Percentiles rank a stretch among this genome's conserved stretches.
phyloP scores from a whole-genome alignment of 768 basidiomycete genomes.

The Dioszegia hungarica region DNA sequence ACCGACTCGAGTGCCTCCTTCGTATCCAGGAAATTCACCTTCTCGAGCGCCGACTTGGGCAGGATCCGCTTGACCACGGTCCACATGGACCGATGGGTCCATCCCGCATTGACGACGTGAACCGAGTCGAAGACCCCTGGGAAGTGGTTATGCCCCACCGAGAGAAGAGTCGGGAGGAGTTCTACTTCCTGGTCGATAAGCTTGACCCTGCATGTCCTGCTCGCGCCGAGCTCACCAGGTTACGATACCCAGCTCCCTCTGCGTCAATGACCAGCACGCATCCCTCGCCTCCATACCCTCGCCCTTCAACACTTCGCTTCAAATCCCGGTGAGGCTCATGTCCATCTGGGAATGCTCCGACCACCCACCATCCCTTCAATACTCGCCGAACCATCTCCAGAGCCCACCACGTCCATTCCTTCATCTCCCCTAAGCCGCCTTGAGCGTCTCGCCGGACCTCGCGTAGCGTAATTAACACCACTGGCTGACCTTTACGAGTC shows the following conservation, averaged over 20 bases:
- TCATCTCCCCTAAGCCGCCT: slow-evolving; percentile 33
- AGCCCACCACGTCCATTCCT: slow-evolving; percentile 45
- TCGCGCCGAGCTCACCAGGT: slow-evolving; percentile 34
- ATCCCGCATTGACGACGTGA: slow-evolving; percentile 45
- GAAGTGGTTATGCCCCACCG: slow-evolving; percentile 43
- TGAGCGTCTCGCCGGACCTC: slow-evolving; percentile 33
- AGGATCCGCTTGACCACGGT: slow-evolving; percentile 43
- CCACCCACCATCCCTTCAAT: slow-evolving; percentile 32
- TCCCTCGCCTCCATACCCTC: slow-evolving; percentile 30
- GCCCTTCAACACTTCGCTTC: not conserved
- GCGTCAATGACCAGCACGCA: slow-evolving; percentile 43
- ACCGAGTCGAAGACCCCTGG: slow-evolving; percentile 42
- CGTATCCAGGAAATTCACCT: slow-evolving; percentile 37
- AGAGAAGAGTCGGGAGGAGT: slow-evolving; percentile 39
- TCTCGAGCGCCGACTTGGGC: slow-evolving; percentile 43
- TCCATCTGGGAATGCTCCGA: slow-evolving; percentile 12
- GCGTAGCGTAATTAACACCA: slow-evolving; percentile 38
- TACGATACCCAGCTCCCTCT: slow-evolving; percentile 41
- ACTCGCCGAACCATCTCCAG: slow-evolving; percentile 39
- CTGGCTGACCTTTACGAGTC: slow-evolving; percentile 35
- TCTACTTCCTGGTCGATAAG: slow-evolving; percentile 41
- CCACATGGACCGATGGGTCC: slow-evolving; percentile 46
- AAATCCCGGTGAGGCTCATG: not conserved
- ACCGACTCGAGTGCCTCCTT: slow-evolving; percentile 21
- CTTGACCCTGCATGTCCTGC: not conserved